phyloP scores from a whole-genome alignment of 1,139 yeast genomes.

The Yamadazyma songkhlaensis region DNA sequence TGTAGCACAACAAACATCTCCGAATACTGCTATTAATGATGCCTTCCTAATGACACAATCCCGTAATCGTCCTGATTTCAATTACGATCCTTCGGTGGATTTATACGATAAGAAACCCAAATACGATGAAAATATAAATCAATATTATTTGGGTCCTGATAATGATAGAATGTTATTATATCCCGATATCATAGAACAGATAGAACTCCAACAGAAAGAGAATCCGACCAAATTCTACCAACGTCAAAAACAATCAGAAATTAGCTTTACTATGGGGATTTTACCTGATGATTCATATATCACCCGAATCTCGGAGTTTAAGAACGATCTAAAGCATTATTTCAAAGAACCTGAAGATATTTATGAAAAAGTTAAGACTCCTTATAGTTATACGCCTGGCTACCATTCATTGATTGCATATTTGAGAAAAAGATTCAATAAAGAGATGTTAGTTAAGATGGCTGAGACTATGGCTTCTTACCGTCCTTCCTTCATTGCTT shows the following conservation, averaged over 20 bases:
- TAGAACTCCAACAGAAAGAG: conserved; percentile 38
- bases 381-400: conserved; percentile 88
- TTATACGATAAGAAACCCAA: conserved; percentile 12
- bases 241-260: conserved; percentile 39
- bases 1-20: conserved; percentile 11
- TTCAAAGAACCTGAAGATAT: conserved; percentile 77
- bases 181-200: conserved; percentile 55
- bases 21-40: conserved; percentile 17
- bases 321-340: conserved; percentile 15
- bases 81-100: not conserved
- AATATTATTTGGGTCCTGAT: conserved; percentile 52
- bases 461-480: conserved; percentile 88
- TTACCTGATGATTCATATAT: conserved; percentile 37
- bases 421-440: conserved; percentile 66
- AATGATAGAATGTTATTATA: conserved; percentile 34
- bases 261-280: conserved; percentile 56
- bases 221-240: conserved; percentile 43
- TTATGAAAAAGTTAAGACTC: conserved; percentile 67
- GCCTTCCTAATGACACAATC: conserved; percentile 12
- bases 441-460: conserved; percentile 71
- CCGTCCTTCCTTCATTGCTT: conserved; percentile 89
- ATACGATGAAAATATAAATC: conserved; percentile 54
- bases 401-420: conserved; percentile 80
- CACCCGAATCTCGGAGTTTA: conserved; percentile 19
- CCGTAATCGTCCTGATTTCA: not conserved